Percentiles rank a stretch among this genome's conserved stretches.
Evolutionary conservation across 495 filamentous ascomycete genomes (phyloP).

Genomic region (Elaphomyces granulatus): DNA sequence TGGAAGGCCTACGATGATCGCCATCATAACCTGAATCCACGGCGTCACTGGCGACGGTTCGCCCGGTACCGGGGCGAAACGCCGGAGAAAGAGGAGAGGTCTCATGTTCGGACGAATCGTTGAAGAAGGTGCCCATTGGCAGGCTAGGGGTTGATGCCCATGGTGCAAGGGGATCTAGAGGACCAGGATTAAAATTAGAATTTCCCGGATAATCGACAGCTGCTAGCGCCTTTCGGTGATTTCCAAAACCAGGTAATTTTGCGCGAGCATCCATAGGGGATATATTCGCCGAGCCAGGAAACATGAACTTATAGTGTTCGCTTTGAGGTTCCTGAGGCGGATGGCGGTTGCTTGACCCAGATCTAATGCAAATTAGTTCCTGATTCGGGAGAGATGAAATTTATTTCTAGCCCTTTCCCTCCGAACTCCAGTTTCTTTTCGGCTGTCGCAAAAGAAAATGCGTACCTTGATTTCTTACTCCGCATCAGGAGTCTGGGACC

Average conservation of each 20-base stretch:
- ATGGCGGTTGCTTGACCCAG: conserved; percentile 11
- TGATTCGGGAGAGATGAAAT: background rate
- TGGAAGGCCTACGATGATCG: conserved; percentile 73
- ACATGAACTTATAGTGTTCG: conserved; percentile 27
- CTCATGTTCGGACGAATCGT: conserved; percentile 31
- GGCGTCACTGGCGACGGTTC: conserved; percentile 50
- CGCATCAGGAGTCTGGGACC: conserved; percentile 22
- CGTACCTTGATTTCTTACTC: conserved; percentile 24
- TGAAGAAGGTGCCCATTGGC: conserved; percentile 27
- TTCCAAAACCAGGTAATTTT: conserved; percentile 22
- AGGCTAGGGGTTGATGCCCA: conserved; percentile 25
- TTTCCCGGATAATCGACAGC: conserved; percentile 18
- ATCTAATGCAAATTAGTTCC: conserved; percentile 7
- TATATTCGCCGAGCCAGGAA: conserved; percentile 31
- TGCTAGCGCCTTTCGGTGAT: conserved; percentile 26
- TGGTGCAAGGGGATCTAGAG: conserved; percentile 24
- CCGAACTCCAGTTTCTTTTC: too few species aligned
- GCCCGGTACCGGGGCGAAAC: conserved; percentile 49
- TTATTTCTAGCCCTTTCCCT: background rate
- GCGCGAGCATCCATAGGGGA: conserved; percentile 33
- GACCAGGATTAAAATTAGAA: conserved; percentile 13
- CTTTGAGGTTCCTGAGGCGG: conserved; percentile 9
- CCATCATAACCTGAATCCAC: conserved; percentile 48
- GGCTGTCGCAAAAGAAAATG: background rate
- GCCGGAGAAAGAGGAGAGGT: conserved; percentile 46